A percentile compares a stretch with the other conserved stretches of the same genome.
Conservation (phyloP, 352 stramenopile species). For the Globisporangium cylindrosporum region DNA sequence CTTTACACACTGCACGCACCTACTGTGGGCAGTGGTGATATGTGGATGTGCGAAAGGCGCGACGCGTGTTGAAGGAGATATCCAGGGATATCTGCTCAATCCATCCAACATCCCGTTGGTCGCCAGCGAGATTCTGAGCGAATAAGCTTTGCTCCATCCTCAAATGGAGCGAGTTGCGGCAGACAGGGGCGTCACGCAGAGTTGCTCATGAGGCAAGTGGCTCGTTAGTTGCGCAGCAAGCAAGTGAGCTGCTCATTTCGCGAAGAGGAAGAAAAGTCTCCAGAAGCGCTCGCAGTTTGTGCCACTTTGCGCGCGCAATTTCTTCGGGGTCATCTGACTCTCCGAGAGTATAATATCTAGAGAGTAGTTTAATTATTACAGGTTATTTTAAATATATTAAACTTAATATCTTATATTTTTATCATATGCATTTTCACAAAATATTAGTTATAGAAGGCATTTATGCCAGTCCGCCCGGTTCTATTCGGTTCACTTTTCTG, state of each 20-base stretch:
- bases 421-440: background rate
- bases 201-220: background rate
- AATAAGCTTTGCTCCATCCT: background rate
- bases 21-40: slow-evolving; percentile 8
- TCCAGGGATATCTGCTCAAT: background rate
- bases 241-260: background rate
- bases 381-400: background rate
- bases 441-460: background rate
- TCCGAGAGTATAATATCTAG: background rate
- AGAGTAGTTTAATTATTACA: background rate
- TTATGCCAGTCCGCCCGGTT: background rate
- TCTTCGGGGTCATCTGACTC: slow-evolving; percentile 10
- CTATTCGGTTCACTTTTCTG: slow-evolving; percentile 8
- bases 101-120: background rate
- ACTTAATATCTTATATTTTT: background rate
- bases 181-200: slow-evolving; percentile 5
- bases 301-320: slow-evolving; percentile 3
- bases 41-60: slow-evolving; percentile 7
- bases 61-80: background rate
- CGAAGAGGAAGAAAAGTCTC: background rate
- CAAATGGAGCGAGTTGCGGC: slow-evolving; percentile 4
- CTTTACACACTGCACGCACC: background rate
- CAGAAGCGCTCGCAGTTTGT: background rate
- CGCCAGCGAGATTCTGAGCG: background rate
- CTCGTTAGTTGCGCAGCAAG: background rate